Evolutionary conservation across 1,284 basidiomycete genomes (phyloP).

Genomic region (Binderoboletus segoi): DNA sequence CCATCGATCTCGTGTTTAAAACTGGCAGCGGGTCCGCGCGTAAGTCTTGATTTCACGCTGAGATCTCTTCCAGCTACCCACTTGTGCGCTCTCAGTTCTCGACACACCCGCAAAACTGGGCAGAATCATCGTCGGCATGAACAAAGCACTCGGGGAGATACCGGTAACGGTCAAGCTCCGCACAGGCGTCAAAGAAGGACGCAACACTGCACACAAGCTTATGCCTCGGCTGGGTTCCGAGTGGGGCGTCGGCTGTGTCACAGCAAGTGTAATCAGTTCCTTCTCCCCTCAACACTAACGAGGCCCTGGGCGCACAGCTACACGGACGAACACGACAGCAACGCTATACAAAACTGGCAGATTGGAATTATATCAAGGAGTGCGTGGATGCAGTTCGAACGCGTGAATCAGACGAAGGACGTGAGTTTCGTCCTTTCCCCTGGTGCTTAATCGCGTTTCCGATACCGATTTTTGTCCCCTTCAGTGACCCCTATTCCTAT

Average conservation of each 20-base stretch:
- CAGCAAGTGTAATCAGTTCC: conserved; percentile 48
- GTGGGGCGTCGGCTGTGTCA: conserved; percentile 80
- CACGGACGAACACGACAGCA: conserved; percentile 94
- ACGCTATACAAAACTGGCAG: conserved; percentile 83
- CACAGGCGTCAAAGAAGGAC: conserved; percentile 87
- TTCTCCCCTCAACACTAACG: not conserved
- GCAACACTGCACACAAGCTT: conserved; percentile 88
- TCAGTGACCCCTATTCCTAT: conserved; percentile 86
- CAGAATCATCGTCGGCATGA: conserved; percentile 92
- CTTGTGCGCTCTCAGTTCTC: conserved; percentile 55
- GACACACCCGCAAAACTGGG: conserved; percentile 83
- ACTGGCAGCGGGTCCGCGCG: conserved; percentile 88
- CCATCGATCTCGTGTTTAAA: conserved; percentile 95
- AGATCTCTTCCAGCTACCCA: not conserved
- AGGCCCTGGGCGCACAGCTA: conserved; percentile 51
- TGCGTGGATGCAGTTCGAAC: conserved; percentile 88
- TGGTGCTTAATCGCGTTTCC: not conserved
- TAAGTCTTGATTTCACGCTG: conserved; percentile 40
- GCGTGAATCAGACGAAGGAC: conserved; percentile 71
- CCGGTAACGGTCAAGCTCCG: conserved; percentile 96
- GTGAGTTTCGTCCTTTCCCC: conserved; percentile 43
- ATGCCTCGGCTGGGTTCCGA: conserved; percentile 84
- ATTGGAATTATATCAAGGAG: conserved; percentile 89
- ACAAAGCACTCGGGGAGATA: conserved; percentile 85
- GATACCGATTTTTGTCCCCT: not conserved